phyloP scores from a whole-genome alignment of 306 rosid genomes.

The Rubus idaeus region DNA sequence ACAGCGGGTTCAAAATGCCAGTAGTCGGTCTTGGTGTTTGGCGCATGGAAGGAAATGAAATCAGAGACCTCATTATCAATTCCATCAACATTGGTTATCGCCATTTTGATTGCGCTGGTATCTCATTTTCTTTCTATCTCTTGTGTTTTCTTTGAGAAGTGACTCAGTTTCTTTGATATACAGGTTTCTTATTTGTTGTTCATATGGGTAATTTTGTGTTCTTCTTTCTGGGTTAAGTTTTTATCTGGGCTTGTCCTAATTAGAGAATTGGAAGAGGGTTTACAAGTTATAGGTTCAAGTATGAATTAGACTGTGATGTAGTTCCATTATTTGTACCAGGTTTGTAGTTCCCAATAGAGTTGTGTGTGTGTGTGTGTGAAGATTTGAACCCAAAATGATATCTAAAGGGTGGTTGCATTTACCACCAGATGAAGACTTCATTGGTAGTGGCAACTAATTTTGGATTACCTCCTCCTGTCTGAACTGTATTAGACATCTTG shows the following conservation, averaged over 20 bases:
- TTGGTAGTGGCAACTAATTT: background rate
- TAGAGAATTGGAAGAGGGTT: background rate
- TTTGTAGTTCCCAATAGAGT: background rate
- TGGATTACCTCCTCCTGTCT: background rate
- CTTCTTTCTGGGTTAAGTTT: background rate
- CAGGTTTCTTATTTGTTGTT: background rate
- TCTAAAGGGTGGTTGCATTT: background rate
- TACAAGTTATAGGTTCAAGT: background rate
- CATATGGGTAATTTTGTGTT: background rate
- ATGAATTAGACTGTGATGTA: background rate
- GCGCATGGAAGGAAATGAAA: constrained; percentile 69
- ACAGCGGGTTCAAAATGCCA: constrained; percentile 84
- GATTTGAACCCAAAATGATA: background rate
- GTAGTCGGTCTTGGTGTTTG: constrained; percentile 73
- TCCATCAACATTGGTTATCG: constrained; percentile 82
- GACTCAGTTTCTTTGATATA: background rate
- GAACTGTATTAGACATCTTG: background rate
- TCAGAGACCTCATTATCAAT: constrained; percentile 65
- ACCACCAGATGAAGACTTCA: background rate
- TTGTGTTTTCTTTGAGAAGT: background rate
- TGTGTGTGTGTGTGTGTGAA: background rate
- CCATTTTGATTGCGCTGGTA: constrained; percentile 94
- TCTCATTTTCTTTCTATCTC: background rate
- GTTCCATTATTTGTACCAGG: background rate
- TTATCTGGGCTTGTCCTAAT: background rate